These are phyloP conservation scores for Wickerhamiella pararugosa DNA, from an alignment of 1,139 yeast species.

Conservation along the genomic window DNA sequence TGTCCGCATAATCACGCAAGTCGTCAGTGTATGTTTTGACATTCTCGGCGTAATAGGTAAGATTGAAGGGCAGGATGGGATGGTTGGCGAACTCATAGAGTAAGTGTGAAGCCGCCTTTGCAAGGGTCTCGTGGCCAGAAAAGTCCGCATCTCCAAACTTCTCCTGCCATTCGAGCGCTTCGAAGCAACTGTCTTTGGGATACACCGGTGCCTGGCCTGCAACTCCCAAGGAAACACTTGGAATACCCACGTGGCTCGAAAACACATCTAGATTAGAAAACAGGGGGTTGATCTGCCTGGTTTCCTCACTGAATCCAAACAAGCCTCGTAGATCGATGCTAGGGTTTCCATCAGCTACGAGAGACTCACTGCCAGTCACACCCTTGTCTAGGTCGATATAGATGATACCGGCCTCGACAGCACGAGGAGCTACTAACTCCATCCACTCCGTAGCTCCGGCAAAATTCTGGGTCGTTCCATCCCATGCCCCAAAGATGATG, in stretches of 20 bases:
- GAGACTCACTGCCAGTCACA: slow-evolving; percentile 39
- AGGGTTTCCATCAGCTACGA: slow-evolving; percentile 55
- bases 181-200: slow-evolving; percentile 53
- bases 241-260: slow-evolving; percentile 48
- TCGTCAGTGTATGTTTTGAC: slow-evolving; percentile 35
- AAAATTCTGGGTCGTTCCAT: slow-evolving; percentile 64
- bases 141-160: slow-evolving; percentile 40
- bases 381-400: slow-evolving; percentile 70
- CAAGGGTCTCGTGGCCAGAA: slow-evolving; percentile 41
- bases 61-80: slow-evolving; percentile 62
- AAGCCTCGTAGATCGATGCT: slow-evolving; percentile 36
- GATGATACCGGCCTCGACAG: slow-evolving; percentile 49
- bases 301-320: slow-evolving; percentile 18
- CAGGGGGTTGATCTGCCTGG: slow-evolving; percentile 26
- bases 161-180: slow-evolving; percentile 45
- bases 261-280: slow-evolving; percentile 58
- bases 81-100: slow-evolving; percentile 47
- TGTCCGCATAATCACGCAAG: slow-evolving; percentile 31
- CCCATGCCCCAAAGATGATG: slow-evolving; percentile 74
- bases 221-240: slow-evolving; percentile 48
- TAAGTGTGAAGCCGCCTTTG: slow-evolving; percentile 41
- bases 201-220: slow-evolving; percentile 20
- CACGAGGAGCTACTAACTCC: slow-evolving; percentile 38
- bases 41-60: slow-evolving; percentile 34
- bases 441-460: slow-evolving; percentile 81